Percentiles rank a stretch among this genome's conserved stretches.
These are phyloP conservation scores for Saccharomycopsis crataegensis DNA, from an alignment of 1,139 yeast species.

Conservation along the genomic window DNA sequence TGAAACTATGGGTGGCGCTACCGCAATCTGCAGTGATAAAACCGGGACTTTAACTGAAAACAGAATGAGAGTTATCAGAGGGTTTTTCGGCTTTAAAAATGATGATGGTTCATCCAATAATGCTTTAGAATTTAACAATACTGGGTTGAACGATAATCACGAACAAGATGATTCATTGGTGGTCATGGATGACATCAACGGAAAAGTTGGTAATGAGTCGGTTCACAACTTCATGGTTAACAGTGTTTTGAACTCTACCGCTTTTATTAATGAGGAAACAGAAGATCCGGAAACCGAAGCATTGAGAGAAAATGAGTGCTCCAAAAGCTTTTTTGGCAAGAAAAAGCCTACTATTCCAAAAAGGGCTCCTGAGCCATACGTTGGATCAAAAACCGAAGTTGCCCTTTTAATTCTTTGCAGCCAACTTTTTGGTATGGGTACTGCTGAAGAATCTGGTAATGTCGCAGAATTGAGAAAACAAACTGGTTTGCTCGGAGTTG, in stretches of 20 bases:
- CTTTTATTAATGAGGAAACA: slow-evolving; percentile 58
- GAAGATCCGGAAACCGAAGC: slow-evolving; percentile 13
- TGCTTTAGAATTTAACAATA: slow-evolving; percentile 37
- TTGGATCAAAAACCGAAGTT: slow-evolving; percentile 93
- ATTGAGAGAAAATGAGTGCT: background rate
- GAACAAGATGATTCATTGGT: background rate
- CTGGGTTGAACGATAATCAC: slow-evolving; percentile 23
- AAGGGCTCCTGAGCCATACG: slow-evolving; percentile 46
- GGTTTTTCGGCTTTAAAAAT: slow-evolving; percentile 43
- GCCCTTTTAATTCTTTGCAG: slow-evolving; percentile 72
- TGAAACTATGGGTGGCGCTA: slow-evolving; percentile 99
- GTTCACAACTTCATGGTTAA: slow-evolving; percentile 45
- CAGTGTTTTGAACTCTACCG: slow-evolving; percentile 75
- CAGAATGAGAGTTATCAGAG: slow-evolving; percentile 81
- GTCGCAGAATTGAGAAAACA: slow-evolving; percentile 32
- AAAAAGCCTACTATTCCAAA: slow-evolving; percentile 20
- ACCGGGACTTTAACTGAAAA: slow-evolving; percentile 96
- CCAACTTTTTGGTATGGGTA: slow-evolving; percentile 43
- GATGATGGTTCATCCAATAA: background rate
- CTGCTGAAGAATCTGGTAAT: slow-evolving; percentile 29
- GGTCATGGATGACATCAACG: slow-evolving; percentile 30
- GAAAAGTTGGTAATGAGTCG: slow-evolving; percentile 30
- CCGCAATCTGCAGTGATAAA: slow-evolving; percentile 94
- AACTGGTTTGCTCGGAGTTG: slow-evolving; percentile 27
- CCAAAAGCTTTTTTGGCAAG: slow-evolving; percentile 5